These are phyloP conservation scores for Suillus subluteus DNA, from an alignment of 768 basidiomycete genomes.

Conservation along the genomic window DNA sequence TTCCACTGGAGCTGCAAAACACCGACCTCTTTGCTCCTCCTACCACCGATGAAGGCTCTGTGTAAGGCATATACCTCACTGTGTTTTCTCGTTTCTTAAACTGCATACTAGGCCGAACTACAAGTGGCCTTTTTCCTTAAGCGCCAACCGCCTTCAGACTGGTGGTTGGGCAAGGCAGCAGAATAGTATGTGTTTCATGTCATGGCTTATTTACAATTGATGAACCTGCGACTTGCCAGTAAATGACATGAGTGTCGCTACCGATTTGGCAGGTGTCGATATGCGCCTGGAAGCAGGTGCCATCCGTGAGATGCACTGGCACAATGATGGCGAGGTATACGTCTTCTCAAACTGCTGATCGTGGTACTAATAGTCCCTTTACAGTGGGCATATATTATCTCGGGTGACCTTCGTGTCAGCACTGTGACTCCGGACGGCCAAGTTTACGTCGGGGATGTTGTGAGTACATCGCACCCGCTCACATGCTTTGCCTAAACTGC, in stretches of 20 bases:
- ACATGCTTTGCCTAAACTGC: slow-evolving; percentile 20
- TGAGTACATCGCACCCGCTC: slow-evolving; percentile 30
- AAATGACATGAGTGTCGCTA: slow-evolving; percentile 43
- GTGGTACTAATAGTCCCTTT: not conserved
- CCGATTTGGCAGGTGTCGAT: slow-evolving; percentile 42
- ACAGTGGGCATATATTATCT: slow-evolving; percentile 57
- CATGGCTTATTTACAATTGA: slow-evolving; percentile 8
- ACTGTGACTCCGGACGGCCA: slow-evolving; percentile 57
- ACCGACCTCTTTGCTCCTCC: slow-evolving; percentile 63
- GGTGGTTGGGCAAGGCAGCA: slow-evolving; percentile 74
- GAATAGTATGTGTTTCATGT: slow-evolving; percentile 43
- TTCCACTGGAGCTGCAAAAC: slow-evolving; percentile 58
- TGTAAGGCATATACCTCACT: slow-evolving; percentile 35
- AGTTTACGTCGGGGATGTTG: slow-evolving; percentile 56
- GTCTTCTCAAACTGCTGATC: not conserved
- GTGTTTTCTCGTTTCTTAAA: slow-evolving; percentile 6
- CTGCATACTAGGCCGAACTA: slow-evolving; percentile 41
- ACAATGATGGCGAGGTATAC: slow-evolving; percentile 37
- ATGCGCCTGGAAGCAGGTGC: slow-evolving; percentile 47
- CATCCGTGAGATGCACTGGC: slow-evolving; percentile 51
- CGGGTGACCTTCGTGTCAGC: slow-evolving; percentile 51
- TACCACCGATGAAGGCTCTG: slow-evolving; percentile 57
- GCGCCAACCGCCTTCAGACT: slow-evolving; percentile 58
- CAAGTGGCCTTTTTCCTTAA: slow-evolving; percentile 68
- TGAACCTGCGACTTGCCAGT: slow-evolving; percentile 36